These are phyloP conservation scores for Blastomyces gilchristii DNA, from an alignment of 2,329 filamentous ascomycete genomes.

Conservation along the genomic window DNA sequence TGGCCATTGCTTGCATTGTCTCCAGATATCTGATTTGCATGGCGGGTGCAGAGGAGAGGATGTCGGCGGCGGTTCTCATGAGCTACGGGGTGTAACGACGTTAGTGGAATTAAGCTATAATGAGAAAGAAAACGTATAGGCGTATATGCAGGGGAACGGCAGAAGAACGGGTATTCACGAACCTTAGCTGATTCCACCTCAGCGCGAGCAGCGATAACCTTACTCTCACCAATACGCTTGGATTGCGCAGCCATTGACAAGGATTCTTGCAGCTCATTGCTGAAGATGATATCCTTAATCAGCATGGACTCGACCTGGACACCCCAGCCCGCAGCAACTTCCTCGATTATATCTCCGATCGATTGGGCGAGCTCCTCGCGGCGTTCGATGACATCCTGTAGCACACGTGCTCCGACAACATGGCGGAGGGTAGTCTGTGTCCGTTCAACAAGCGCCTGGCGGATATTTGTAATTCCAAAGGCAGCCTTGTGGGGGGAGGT, in stretches of 20 bases:
- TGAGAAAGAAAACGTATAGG: conserved; percentile 38
- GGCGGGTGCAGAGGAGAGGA: conserved; percentile 78
- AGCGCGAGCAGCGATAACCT: conserved; percentile 93
- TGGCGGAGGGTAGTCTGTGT: conserved; percentile 96
- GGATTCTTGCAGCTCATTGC: conserved; percentile 85
- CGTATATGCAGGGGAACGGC: background rate
- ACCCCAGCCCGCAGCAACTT: conserved; percentile 88
- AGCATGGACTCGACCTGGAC: conserved; percentile 96
- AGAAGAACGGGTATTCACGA: conserved; percentile 18
- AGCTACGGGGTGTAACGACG: conserved; percentile 15
- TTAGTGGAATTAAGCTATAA: conserved; percentile 31
- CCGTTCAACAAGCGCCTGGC: conserved; percentile 91
- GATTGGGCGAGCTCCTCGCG: conserved; percentile 93
- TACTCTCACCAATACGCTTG: conserved; percentile 96
- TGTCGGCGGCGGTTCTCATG: conserved; percentile 69
- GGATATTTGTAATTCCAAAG: conserved; percentile 90
- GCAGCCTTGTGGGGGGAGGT: conserved; percentile 90
- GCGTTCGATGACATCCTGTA: conserved; percentile 97
- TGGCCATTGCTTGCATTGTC: conserved; percentile 98
- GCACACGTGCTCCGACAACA: conserved; percentile 85
- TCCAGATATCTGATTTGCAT: conserved; percentile 99
- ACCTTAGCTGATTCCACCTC: conserved; percentile 94
- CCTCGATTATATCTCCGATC: conserved; percentile 94
- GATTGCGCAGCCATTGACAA: conserved; percentile 97
- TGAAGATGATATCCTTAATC: conserved; percentile 98